Evolutionary conservation across 345 rosid species (phyloP).

Genomic region (Gossypium stocksii): DNA sequence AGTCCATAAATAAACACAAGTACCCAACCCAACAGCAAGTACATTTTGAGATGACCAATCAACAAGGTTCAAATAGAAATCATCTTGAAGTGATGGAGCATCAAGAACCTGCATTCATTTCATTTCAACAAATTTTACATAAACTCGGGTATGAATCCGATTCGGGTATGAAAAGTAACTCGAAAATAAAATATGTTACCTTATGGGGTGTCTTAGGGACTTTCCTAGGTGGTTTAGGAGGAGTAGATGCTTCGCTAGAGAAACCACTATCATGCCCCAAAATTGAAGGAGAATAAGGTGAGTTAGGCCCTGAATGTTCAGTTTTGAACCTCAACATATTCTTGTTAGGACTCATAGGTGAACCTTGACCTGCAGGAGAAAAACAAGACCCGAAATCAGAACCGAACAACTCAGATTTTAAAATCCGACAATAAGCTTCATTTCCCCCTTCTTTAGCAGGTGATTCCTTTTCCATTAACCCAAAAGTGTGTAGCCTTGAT

Average conservation of each 20-base stretch:
- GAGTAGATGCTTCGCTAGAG: slow-evolving; percentile 62
- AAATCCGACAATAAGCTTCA: slow-evolving; percentile 66
- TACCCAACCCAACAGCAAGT: slow-evolving; percentile 92
- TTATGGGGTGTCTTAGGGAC: slow-evolving; percentile 97
- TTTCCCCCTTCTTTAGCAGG: slow-evolving; percentile 94
- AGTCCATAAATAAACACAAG: slow-evolving; percentile 94
- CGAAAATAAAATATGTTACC: slow-evolving; percentile 29
- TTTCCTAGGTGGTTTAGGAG: slow-evolving; percentile 84
- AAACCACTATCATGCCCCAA: slow-evolving; percentile 59
- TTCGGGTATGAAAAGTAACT: background rate
- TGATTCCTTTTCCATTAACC: slow-evolving; percentile 65
- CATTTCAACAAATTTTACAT: background rate
- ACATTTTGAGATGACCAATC: slow-evolving; percentile 99
- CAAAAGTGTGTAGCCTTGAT: slow-evolving; percentile 82
- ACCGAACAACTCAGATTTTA: slow-evolving; percentile 86
- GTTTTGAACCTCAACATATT: slow-evolving; percentile 90
- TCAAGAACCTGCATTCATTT: slow-evolving; percentile 71
- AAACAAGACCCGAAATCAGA: slow-evolving; percentile 69
- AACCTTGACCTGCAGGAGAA: slow-evolving; percentile 88
- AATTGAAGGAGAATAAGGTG: slow-evolving; percentile 82
- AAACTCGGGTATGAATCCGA: background rate
- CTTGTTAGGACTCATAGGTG: slow-evolving; percentile 68
- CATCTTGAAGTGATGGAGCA: slow-evolving; percentile 98
- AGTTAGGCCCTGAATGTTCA: slow-evolving; percentile 65
- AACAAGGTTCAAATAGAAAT: slow-evolving; percentile 89